These are phyloP conservation scores for Fusarium sp. DNA, from an alignment of 2,329 filamentous ascomycete genomes.

Conservation along the genomic window DNA sequence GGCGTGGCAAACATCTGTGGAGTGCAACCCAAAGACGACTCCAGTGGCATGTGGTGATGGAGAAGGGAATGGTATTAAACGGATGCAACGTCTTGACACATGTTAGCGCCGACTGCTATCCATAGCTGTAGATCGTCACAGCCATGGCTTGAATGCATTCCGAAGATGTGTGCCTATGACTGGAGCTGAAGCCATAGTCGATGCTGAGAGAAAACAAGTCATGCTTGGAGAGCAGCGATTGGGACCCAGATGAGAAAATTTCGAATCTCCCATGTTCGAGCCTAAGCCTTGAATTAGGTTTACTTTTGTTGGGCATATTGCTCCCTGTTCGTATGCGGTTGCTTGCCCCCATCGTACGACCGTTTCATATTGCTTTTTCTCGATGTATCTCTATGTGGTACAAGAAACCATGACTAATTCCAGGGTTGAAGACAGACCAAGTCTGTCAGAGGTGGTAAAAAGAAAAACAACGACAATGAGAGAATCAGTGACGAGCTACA, in stretches of 20 bases:
- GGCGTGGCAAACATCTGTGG: slow-evolving; percentile 5
- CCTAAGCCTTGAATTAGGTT: slow-evolving; percentile 4
- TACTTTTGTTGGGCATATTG: slow-evolving; percentile 12
- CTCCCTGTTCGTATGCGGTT: slow-evolving; percentile 12
- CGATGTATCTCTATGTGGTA: neutral
- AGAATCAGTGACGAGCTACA: slow-evolving; percentile 1
- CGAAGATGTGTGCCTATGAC: neutral
- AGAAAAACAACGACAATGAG: neutral
- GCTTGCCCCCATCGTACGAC: slow-evolving; percentile 23
- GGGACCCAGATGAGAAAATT: neutral
- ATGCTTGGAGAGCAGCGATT: slow-evolving; percentile 8
- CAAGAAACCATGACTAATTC: neutral
- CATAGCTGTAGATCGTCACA: slow-evolving; percentile 26
- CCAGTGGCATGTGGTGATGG: slow-evolving; percentile 24
- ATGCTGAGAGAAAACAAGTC: slow-evolving; percentile 25
- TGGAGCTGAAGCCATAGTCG: neutral
- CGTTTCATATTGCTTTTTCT: slow-evolving; percentile 27
- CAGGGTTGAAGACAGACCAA: neutral
- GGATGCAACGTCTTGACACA: slow-evolving; percentile 21
- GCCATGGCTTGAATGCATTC: neutral
- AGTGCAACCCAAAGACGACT: slow-evolving; percentile 8
- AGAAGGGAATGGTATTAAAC: neutral
- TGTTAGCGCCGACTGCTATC: slow-evolving; percentile 27
- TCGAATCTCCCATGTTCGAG: neutral
- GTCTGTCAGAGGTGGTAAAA: neutral